phyloP scores from a whole-genome alignment of 345 rosid species.

The Populus pruinosa region DNA sequence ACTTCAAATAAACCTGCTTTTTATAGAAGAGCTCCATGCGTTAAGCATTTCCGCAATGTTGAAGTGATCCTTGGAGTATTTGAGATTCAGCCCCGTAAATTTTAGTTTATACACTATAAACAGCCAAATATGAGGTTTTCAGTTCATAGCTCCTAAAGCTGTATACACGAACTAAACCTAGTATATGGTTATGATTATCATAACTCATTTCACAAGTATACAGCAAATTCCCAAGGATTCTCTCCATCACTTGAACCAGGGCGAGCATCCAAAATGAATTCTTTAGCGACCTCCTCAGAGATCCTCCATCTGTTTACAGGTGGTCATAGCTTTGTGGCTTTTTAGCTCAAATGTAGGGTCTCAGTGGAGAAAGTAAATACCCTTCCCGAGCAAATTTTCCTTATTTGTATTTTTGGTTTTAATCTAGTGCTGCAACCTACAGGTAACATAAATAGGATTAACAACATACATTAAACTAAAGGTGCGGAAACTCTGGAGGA shows the following conservation, averaged over 20 bases:
- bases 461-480: no score
- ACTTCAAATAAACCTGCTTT: background rate
- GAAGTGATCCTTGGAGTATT: background rate
- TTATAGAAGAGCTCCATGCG: background rate
- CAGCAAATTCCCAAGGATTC: conserved; percentile 7
- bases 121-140: background rate
- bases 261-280: conserved; percentile 27
- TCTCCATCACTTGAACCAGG: conserved; percentile 27
- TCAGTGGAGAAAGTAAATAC: conserved; percentile 9
- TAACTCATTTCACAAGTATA: background rate
- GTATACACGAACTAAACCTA: background rate
- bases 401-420: conserved; percentile 44
- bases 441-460: background rate
- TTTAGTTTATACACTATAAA: background rate
- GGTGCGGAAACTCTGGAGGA: background rate
- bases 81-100: background rate
- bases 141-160: background rate
- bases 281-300: conserved; percentile 25
- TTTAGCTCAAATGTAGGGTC: background rate
- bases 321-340: background rate
- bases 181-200: background rate
- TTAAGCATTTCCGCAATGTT: background rate
- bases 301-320: conserved; percentile 39
- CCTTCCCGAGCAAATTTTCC: conserved; percentile 49
- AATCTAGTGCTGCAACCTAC: conserved; percentile 39